Evolutionary conservation across 2,329 filamentous ascomycete genomes (phyloP), one percentile per base, ranked within the genome.

Genomic region (Pseudogymnoascus sp.): DNA sequence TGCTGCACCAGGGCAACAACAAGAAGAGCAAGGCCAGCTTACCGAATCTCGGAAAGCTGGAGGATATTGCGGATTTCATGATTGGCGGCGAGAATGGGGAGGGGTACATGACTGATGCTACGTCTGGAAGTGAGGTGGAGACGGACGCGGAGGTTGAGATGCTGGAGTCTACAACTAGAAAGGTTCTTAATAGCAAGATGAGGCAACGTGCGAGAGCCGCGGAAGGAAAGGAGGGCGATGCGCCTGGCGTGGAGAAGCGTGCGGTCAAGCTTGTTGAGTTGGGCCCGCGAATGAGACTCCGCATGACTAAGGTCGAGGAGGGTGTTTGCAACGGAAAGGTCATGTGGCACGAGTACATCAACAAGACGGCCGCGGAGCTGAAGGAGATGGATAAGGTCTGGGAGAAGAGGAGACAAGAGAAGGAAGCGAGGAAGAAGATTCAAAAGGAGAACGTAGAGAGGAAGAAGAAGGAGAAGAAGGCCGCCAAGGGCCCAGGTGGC

Each of bases 61-160:
- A 95, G 70, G 95, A 99, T 75, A 93, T 97, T 37, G 89, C 93
- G 8, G 95, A 99, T 73, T 99, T 93, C 74, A 88, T 99, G 76
- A 88, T 96, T 38, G 92, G 96, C 63, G 88, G 87, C 2, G 91
- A 90, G 41, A 84, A 84, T 19, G 88, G 86, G 12, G 81, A 85
- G 16, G 91, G 93, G 2, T 99, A 98, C 76, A 89, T 93, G 69
- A 95, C 91, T 4, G 93, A 95, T 64, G 84, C 78, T 19, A 89
- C 87, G 0, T 96, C 91, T 67, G 95, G 96, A 63, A 96, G 91
- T 41, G 95, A 99, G 73, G 80, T 89, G 24, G 95, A 98, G 66
- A 97, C 93, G 0, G 95, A 99, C 72, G 93, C 91, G 46, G 95
- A 99, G 76, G 91, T 99, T 10, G 95, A 99, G 73, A 86, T 99